Base-by-base conservation (phyloP, 1,284 basidiomycete species). In the Rhodotorula sp. region DNA sequence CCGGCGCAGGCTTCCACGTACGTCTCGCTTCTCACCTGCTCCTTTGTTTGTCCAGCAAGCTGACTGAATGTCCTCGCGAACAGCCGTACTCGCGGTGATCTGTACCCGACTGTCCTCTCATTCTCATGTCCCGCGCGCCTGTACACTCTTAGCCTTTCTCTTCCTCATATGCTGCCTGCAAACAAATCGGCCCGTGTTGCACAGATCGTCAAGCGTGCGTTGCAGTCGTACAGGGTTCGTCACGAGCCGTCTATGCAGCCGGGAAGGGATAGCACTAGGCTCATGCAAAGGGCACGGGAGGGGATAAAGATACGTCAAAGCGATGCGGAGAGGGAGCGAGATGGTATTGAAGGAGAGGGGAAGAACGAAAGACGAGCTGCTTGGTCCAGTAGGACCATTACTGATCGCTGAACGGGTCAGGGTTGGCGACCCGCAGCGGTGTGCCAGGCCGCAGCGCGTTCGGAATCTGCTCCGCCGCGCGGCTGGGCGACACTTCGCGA, bases 51-150 rank as follows among this genome's bases (percentile, higher is more conserved):
- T 25, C 61, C 23, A 3, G 4, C 23, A 12, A 2, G 17, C 4
- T 10, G 34, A 46, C 55, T 61, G 64, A 67, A 25, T 5, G 3
- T 19, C 16, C 13, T 27, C 7, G 17, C 13, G 7, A 17, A 7
- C 64, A 75, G 74, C 74, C 74, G 3, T 75, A 75, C 67, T 69
- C 72, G 25, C 74, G 74, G 27, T 75, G 44, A 46, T 27, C 17
- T 8, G 1, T 27, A 34, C 34, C 34, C 58, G n/a, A 17, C 9
- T n/a, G 34, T 52, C 41, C 13, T 42, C 7, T 21, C 45, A 3
- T 42, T 42, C 19, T 19, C 41, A 19, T 17, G 34, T 42, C 7
- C 55, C 34, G 25, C 41, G 19, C 13, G 12, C 10, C 21, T 34
- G 19, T 17, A 9, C 41, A 19, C 55, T 23, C 41, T 34, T 23